Conservation (phyloP, 176 grass and related monocot species). For the Metroxylon sagu region DNA sequence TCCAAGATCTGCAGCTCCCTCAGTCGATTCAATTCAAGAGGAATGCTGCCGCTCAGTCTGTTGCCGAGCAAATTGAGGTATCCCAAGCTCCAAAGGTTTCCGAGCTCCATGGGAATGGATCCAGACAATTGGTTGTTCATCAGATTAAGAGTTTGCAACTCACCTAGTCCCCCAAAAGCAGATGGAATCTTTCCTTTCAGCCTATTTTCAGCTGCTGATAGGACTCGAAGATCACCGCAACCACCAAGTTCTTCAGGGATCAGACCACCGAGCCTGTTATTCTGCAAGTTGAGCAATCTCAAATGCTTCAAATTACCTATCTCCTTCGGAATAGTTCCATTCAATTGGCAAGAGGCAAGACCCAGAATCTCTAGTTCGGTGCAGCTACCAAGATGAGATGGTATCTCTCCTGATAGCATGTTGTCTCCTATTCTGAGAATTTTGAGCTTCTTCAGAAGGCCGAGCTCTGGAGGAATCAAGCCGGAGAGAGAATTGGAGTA, state of each 20-base stretch:
- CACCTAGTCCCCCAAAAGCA: constrained; percentile 36
- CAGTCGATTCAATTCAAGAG: constrained; percentile 53
- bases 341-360: constrained; percentile 60
- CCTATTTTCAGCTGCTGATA: constrained; percentile 50
- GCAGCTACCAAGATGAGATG: constrained; percentile 56
- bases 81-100: constrained; percentile 36
- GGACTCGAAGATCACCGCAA: constrained; percentile 30
- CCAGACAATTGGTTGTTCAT: constrained; percentile 55
- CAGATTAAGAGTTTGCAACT: constrained; percentile 55
- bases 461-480: constrained; percentile 54
- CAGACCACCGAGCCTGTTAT: constrained; percentile 54
- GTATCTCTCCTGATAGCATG: constrained; percentile 57
- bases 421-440: constrained; percentile 79
- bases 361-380: constrained; percentile 48
- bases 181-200: constrained; percentile 48
- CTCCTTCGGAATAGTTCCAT: constrained; percentile 47
- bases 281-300: constrained; percentile 42
- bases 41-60: constrained; percentile 46
- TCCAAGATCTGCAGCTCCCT: constrained; percentile 56
- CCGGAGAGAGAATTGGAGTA: constrained; percentile 78
- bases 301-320: constrained; percentile 48
- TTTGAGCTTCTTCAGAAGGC: constrained; percentile 55
- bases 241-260: constrained; percentile 46
- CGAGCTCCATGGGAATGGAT: constrained; percentile 37
- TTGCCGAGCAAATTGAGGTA: constrained; percentile 87